A percentile compares a stretch with the other conserved stretches of the same genome.
These are phyloP conservation scores for Trichoderma sp. DNA, from an alignment of 2,329 filamentous ascomycete genomes.

Conservation along the genomic window DNA sequence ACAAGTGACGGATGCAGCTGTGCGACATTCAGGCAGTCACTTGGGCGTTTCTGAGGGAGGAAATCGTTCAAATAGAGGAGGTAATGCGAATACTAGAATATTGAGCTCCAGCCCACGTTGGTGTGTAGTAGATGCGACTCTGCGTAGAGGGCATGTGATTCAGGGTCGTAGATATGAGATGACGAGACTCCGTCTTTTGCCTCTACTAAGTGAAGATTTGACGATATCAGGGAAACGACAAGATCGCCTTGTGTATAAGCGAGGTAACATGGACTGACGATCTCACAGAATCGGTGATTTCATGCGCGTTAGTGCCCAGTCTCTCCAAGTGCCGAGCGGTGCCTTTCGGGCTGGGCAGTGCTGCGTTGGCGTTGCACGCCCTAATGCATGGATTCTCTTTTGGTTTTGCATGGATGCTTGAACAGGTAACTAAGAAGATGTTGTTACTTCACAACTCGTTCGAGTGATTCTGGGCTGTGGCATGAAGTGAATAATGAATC, in stretches of 20 bases:
- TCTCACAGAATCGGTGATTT: too few species aligned
- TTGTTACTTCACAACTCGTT: too few species aligned
- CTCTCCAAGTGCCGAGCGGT: not conserved
- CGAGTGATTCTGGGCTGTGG: too few species aligned
- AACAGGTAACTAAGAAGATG: too few species aligned
- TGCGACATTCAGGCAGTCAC: not conserved
- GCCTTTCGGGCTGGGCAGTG: constrained; percentile 12
- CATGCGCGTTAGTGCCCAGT: not conserved
- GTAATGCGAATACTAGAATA: not conserved
- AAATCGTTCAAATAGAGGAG: not conserved
- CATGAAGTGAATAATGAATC: too few species aligned
- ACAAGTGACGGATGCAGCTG: constrained; percentile 24
- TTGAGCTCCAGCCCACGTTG: too few species aligned
- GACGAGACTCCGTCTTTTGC: not conserved
- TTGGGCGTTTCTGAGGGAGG: not conserved
- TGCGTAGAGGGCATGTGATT: not conserved
- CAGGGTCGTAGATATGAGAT: not conserved
- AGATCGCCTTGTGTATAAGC: too few species aligned
- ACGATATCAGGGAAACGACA: too few species aligned
- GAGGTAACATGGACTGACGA: too few species aligned
- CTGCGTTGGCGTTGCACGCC: not conserved
- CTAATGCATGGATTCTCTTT: not conserved
- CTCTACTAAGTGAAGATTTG: not conserved
- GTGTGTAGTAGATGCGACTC: too few species aligned
- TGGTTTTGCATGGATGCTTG: too few species aligned